Evolutionary conservation across 139 green algal species (phyloP).

Genomic region (Auxenochlorella pyrenoidosa): DNA sequence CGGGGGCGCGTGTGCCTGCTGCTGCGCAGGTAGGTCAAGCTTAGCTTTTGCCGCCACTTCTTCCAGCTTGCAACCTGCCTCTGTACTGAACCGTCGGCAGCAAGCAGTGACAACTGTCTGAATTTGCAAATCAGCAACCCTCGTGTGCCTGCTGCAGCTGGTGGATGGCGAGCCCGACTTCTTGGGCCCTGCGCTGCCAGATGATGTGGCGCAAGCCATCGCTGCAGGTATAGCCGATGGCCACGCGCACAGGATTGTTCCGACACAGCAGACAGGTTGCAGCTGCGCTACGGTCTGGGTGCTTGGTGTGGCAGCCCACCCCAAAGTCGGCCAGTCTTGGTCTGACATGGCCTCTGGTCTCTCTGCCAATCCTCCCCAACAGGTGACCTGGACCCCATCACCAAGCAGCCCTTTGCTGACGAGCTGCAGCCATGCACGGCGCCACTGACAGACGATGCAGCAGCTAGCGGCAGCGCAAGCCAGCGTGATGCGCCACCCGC

Average conservation of each 20-base stretch:
- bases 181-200: slow-evolving; percentile 74
- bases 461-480: not conserved
- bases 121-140: too few relatives aligned
- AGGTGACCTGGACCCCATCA: slow-evolving; percentile 70
- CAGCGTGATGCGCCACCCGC: not conserved
- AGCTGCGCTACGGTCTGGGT: too few relatives aligned
- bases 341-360: not conserved
- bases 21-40: slow-evolving; percentile 46
- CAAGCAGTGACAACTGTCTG: too few relatives aligned
- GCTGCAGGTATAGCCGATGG: slow-evolving; percentile 62
- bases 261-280: too few relatives aligned
- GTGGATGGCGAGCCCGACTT: slow-evolving; percentile 67
- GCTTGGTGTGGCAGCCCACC: not conserved
- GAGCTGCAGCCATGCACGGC: slow-evolving; percentile 14
- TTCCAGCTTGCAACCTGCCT: too few relatives aligned
- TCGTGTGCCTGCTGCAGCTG: not conserved
- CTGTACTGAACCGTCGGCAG: too few relatives aligned
- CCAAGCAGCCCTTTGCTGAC: slow-evolving; percentile 50
- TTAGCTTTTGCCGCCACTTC: not conserved
- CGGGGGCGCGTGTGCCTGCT: slow-evolving; percentile 61
- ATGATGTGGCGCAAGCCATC: slow-evolving; percentile 66
- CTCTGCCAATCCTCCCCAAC: not conserved
- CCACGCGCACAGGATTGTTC: too few relatives aligned
- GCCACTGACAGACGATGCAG: not conserved
- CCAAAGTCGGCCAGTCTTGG: not conserved